A percentile compares a stretch with the other conserved stretches of the same genome.
Evolutionary conservation across 2,329 filamentous ascomycete species (phyloP).

Genomic region (Stagonosporopsis cucurbitacearum): DNA sequence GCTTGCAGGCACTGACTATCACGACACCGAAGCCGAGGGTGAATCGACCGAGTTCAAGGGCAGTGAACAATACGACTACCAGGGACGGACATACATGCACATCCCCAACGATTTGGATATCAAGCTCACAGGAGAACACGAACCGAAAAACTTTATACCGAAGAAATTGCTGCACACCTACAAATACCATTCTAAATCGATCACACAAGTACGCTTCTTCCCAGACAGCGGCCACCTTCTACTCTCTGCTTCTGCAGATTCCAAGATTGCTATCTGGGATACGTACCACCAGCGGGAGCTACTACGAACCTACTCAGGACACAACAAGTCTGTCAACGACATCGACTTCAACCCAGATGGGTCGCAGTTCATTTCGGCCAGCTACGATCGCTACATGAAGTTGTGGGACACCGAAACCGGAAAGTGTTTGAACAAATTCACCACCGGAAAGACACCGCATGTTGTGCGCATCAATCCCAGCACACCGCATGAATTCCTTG

Average conservation of each 20-base stretch:
- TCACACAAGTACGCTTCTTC: conserved; percentile 90
- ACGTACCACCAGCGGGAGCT: conserved; percentile 89
- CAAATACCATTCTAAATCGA: conserved; percentile 82
- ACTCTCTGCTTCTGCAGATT: conserved; percentile 87
- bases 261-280: conserved; percentile 92
- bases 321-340: conserved; percentile 88
- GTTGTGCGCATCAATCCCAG: conserved; percentile 92
- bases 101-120: conserved; percentile 69
- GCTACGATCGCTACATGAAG: conserved; percentile 95
- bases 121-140: conserved; percentile 75
- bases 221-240: conserved; percentile 86
- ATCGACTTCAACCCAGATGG: conserved; percentile 85
- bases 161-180: conserved; percentile 93
- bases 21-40: conserved; percentile 52
- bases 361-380: conserved; percentile 85
- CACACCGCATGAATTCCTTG: conserved; percentile 86
- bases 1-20: conserved; percentile 61
- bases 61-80: conserved; percentile 83
- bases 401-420: conserved; percentile 98
- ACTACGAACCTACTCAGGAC: conserved; percentile 87
- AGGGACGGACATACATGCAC: conserved; percentile 97
- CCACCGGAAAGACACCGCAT: conserved; percentile 92
- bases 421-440: conserved; percentile 84
- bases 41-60: conserved; percentile 92
- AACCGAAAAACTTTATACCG: conserved; percentile 86